phyloP scores from a whole-genome alignment of 2,329 filamentous ascomycete species.

The Trichoderma sp. region DNA sequence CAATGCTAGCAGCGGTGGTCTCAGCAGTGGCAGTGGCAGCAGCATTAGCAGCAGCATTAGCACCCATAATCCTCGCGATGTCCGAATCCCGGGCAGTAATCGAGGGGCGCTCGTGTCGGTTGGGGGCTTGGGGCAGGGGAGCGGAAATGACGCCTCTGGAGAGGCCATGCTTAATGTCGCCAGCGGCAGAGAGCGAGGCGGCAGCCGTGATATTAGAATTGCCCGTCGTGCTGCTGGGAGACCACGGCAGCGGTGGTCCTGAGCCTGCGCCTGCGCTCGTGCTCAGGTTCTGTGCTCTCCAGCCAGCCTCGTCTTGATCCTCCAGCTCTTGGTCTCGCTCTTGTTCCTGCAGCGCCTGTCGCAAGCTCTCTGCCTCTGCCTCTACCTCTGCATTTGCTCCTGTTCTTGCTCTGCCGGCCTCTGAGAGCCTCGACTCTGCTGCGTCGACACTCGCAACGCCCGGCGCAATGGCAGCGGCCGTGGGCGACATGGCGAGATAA shows the following conservation, averaged over 20 bases:
- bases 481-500: constrained; percentile 19
- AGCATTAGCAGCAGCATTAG: background rate
- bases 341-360: background rate
- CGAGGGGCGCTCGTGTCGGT: constrained; percentile 16
- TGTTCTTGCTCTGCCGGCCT: background rate
- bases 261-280: constrained; percentile 1
- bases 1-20: background rate
- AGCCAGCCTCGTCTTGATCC: background rate
- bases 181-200: background rate
- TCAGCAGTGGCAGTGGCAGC: background rate
- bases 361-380: background rate
- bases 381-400: background rate
- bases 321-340: background rate
- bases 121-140: constrained; percentile 17
- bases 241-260: constrained; percentile 9
- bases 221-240: background rate
- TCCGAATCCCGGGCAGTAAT: constrained; percentile 5
- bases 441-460: background rate
- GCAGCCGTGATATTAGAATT: background rate
- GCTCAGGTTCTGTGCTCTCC: background rate
- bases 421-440: background rate
- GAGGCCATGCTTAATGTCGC: constrained; percentile 14
- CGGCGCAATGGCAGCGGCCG: background rate
- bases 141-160: constrained; percentile 15
- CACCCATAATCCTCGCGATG: background rate